Evolutionary conservation across 2,329 filamentous ascomycete genomes (phyloP).

Genomic region (Rhynchosporium agropyri): DNA sequence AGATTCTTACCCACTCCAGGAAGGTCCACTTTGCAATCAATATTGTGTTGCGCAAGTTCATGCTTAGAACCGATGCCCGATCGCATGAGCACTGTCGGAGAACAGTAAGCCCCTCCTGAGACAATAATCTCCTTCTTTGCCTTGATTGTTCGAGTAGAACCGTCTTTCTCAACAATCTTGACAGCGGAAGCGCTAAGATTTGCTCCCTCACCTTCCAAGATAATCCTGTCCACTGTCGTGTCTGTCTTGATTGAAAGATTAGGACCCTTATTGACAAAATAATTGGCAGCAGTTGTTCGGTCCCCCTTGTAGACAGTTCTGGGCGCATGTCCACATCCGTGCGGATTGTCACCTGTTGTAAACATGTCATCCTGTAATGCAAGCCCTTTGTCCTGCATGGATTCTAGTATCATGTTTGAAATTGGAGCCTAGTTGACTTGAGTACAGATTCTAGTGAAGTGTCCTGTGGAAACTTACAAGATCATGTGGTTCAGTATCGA

Average conservation of each 20-base stretch:
- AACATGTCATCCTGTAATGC: conserved; percentile 63
- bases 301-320: conserved; percentile 56
- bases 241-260: conserved; percentile 49
- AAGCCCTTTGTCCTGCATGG: conserved; percentile 56
- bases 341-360: conserved; percentile 52
- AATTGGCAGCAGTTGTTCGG: conserved; percentile 57
- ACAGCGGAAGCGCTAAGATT: conserved; percentile 52
- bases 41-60: conserved; percentile 48
- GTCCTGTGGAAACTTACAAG: conserved; percentile 44
- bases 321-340: conserved; percentile 58
- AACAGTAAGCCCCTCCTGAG: conserved; percentile 51
- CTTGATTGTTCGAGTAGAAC: conserved; percentile 44
- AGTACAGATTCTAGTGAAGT: background rate
- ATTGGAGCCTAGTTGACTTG: conserved; percentile 48
- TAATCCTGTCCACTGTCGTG: conserved; percentile 54
- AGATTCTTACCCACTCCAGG: conserved; percentile 66
- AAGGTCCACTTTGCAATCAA: conserved; percentile 56
- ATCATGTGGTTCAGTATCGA: conserved; percentile 60
- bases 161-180: conserved; percentile 47
- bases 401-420: conserved; percentile 56
- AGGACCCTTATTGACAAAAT: conserved; percentile 46
- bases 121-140: conserved; percentile 53
- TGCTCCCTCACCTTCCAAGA: conserved; percentile 46
- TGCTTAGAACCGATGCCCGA: conserved; percentile 49
- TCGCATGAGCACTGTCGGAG: conserved; percentile 51